Conservation (phyloP, 257 asterid genomes). For the Lithospermum erythrorhizon region DNA sequence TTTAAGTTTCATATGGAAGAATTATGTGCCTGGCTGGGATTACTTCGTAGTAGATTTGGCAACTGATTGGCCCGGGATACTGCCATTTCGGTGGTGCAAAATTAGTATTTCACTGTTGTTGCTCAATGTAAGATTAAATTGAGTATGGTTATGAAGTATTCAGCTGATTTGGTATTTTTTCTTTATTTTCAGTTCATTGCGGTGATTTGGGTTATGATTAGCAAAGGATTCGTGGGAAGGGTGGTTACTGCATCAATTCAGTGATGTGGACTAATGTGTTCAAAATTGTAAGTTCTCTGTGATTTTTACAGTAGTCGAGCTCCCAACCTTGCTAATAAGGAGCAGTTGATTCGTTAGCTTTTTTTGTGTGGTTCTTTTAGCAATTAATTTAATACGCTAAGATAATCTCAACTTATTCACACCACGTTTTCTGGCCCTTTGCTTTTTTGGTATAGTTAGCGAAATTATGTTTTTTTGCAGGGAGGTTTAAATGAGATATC, state of each 20-base stretch:
- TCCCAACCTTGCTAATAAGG: neutral
- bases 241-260: constrained; percentile 1
- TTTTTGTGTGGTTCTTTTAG: neutral
- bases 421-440: too few relatives aligned
- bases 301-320: neutral
- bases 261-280: constrained; percentile 98
- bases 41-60: neutral
- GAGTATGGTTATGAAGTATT: neutral
- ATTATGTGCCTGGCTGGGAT: too few relatives aligned
- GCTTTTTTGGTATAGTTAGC: neutral
- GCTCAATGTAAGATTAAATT: too few relatives aligned
- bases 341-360: neutral
- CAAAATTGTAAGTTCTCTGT: constrained; percentile 53
- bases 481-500: constrained; percentile 96
- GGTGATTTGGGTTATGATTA: neutral
- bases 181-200: neutral
- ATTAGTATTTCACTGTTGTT: too few relatives aligned
- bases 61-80: neutral
- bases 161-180: neutral
- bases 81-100: neutral
- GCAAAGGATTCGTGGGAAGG: neutral
- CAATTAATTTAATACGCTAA: neutral
- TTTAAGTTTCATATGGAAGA: too few relatives aligned
- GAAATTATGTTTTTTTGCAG: constrained; percentile 31
- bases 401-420: too few relatives aligned